A percentile compares a stretch with the other conserved stretches of the same genome.
Evolutionary conservation across 129 eudicot species (phyloP).

Genomic region (Tagetes patula): DNA sequence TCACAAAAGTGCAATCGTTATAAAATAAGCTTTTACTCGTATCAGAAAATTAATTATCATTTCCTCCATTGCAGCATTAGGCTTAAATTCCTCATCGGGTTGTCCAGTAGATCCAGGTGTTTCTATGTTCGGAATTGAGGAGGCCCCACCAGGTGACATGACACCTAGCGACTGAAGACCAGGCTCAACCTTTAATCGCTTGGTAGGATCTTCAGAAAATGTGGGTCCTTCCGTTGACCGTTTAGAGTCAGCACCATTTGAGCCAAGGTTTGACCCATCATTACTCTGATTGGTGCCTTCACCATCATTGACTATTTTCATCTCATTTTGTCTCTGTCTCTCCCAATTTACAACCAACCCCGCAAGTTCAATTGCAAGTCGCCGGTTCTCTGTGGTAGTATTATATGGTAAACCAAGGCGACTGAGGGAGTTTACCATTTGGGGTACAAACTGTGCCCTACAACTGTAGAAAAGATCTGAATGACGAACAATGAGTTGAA

Average conservation of each 20-base stretch:
- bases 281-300: conserved; percentile 55
- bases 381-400: conserved; percentile 92
- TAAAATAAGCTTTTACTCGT: conserved; percentile 50
- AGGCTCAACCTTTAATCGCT: conserved; percentile 88
- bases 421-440: conserved; percentile 96
- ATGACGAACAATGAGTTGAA: conserved; percentile 97
- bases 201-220: conserved; percentile 74
- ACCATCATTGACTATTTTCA: conserved; percentile 53
- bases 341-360: conserved; percentile 99
- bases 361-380: conserved; percentile 98
- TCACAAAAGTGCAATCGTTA: conserved; percentile 5
- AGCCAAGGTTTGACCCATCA: conserved; percentile 51
- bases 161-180: conserved; percentile 86
- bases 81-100: conserved; percentile 96
- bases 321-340: conserved; percentile 90
- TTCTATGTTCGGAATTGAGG: conserved; percentile 76
- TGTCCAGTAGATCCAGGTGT: conserved; percentile 90
- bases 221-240: conserved; percentile 62
- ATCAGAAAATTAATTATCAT: conserved; percentile 97
- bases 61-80: conserved; percentile 99
- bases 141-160: conserved; percentile 70
- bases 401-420: conserved; percentile 96
- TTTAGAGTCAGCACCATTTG: conserved; percentile 54
- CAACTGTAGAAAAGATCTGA: conserved; percentile 97
- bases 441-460: conserved; percentile 99